Conservation (phyloP, 2,329 filamentous ascomycete species). For the Lachnum nothofagi region DNA sequence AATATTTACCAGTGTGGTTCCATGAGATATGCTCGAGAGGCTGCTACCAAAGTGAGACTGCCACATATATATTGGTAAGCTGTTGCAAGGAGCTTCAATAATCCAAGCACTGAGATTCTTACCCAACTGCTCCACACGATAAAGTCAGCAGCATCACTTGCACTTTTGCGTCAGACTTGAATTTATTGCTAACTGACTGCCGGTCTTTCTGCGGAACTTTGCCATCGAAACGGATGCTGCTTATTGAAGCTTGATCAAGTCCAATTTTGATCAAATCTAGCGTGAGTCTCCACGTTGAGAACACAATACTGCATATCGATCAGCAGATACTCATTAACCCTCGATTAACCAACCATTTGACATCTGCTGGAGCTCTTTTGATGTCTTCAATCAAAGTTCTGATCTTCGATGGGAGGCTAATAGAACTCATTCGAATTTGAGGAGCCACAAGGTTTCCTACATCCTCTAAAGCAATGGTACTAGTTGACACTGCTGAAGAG, state of each 20-base stretch:
- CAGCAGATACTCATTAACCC: too few relatives aligned
- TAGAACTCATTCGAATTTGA: too few relatives aligned
- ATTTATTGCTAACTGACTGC: too few relatives aligned
- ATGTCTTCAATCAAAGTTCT: too few relatives aligned
- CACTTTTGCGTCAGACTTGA: conserved; percentile 35
- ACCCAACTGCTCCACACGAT: conserved; percentile 10
- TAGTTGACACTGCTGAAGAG: too few relatives aligned
- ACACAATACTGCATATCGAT: conserved; percentile 9
- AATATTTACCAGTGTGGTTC: conserved; percentile 32
- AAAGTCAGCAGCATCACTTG: conserved; percentile 20
- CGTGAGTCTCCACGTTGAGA: conserved; percentile 15
- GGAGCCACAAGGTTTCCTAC: too few relatives aligned
- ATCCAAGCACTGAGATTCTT: background rate
- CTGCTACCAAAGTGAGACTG: conserved; percentile 19
- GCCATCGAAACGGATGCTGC: conserved; percentile 42
- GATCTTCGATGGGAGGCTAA: too few relatives aligned
- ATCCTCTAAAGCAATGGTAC: too few relatives aligned
- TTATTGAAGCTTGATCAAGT: conserved; percentile 1
- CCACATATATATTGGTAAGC: too few relatives aligned
- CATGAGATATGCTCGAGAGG: conserved; percentile 22
- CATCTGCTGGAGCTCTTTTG: too few relatives aligned
- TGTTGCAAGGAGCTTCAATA: background rate
- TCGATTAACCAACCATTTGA: too few relatives aligned
- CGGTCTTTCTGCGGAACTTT: too few relatives aligned
- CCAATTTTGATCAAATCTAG: conserved; percentile 11